Evolutionary conservation across 768 basidiomycete genomes (phyloP), one percentile per base, ranked within the genome.

Genomic region (Boletus tylopilopsis): DNA sequence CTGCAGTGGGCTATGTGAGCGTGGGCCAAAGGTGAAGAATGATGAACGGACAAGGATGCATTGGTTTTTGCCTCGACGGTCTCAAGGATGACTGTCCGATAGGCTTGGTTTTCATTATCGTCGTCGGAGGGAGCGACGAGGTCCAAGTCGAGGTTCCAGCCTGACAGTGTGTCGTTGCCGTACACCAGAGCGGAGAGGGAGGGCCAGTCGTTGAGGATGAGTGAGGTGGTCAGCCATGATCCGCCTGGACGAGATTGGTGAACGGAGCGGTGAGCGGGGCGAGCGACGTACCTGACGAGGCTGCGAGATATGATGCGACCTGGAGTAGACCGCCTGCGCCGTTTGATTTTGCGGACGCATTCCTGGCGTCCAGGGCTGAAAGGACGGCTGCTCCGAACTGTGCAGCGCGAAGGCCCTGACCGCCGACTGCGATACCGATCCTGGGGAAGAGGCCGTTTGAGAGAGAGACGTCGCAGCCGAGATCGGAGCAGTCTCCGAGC

Each of bases 311-410:
- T 3, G 80, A 82, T 5, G 81, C 67, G n/a, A 84, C 81, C 61
- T 88, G 87, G 41, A 85, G 67, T 13, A 89, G 71, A 3, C 85
- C 85, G 3, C 85, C 85, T 0, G 84, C 82, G 6, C 84, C 84
- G 3, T 69, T 72, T 2, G 69, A 63, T 56, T 80, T 81, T 23
- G 83, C 72, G 15, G 81, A 75, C 2, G 65, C 63, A 49, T 87
- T 87, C 33, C 84, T 71, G 22, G 77, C 76, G 68, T 90, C 85
- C 39, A 87, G 64, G 2, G 73, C 82, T 13, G 69, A 74, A 18
- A 85, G 58, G 44, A 78, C 75, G 9, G 74, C 84, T 1, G 83
- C 87, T 19, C 79, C 84, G 49, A 76, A 85, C 51, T 80, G 77
- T 1, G 85, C 84, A 0, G 86, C 78, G 33, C 89, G 73, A 34